Evolutionary conservation across 495 filamentous ascomycete species (phyloP).

Genomic region (Evernia prunastri): DNA sequence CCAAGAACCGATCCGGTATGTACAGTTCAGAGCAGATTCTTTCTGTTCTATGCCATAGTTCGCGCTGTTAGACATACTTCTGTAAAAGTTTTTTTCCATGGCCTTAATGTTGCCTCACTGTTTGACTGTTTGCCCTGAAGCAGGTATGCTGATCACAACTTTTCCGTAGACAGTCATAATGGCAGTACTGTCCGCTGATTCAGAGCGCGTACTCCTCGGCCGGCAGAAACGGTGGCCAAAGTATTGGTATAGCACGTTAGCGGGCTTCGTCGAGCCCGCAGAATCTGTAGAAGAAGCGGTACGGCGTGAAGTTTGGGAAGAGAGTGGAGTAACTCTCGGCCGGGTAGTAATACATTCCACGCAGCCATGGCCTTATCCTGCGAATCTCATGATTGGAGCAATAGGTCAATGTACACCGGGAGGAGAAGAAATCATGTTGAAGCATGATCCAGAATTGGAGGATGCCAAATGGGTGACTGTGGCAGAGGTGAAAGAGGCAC

Average conservation of each 20-base stretch:
- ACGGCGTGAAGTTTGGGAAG: slow-evolving; percentile 92
- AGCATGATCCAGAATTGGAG: slow-evolving; percentile 85
- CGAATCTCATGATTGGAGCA: slow-evolving; percentile 90
- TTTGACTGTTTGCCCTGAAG: not conserved
- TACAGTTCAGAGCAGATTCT: not conserved
- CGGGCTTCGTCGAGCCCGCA: slow-evolving; percentile 91
- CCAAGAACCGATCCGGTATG: slow-evolving; percentile 48
- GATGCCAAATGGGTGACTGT: slow-evolving; percentile 80
- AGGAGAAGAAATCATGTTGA: slow-evolving; percentile 73
- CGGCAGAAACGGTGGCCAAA: slow-evolving; percentile 77
- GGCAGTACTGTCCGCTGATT: slow-evolving; percentile 73
- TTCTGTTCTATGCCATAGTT: not conserved
- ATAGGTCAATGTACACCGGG: slow-evolving; percentile 76
- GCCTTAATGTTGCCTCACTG: not conserved
- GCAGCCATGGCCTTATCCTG: slow-evolving; percentile 87
- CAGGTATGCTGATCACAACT: not conserved
- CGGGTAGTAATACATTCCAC: slow-evolving; percentile 87
- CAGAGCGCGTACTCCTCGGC: slow-evolving; percentile 71
- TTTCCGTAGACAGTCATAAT: slow-evolving; percentile 59
- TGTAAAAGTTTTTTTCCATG: not conserved
- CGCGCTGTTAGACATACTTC: not conserved
- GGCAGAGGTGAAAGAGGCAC: slow-evolving; percentile 54
- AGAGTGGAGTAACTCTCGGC: slow-evolving; percentile 76
- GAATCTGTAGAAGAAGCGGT: slow-evolving; percentile 95
- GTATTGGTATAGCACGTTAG: slow-evolving; percentile 82